A percentile compares a stretch with the other conserved stretches of the same genome.
Conservation (phyloP, 192 early-diverging fungal species). For the Gryganskiella cystojenkinii region DNA sequence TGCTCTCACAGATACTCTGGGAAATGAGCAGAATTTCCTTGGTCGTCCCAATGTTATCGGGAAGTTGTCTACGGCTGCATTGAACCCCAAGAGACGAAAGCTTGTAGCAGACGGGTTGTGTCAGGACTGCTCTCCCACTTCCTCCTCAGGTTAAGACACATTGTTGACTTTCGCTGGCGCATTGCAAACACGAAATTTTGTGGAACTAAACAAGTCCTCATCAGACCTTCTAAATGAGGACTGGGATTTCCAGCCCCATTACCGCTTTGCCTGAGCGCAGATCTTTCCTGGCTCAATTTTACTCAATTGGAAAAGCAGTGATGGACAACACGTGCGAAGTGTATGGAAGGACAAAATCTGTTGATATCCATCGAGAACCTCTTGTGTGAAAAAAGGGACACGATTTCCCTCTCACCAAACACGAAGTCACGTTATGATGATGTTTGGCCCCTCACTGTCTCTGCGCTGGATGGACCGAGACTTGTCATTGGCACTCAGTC, state of each 20-base stretch:
- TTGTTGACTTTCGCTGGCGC: constrained; percentile 13
- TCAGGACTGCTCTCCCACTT: constrained; percentile 7
- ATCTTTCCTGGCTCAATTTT: constrained; percentile 36
- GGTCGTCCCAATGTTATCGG: constrained; percentile 2
- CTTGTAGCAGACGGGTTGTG: constrained; percentile 1
- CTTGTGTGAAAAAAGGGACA: constrained; percentile 21
- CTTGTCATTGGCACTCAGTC: constrained; percentile 46
- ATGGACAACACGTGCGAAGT: constrained; percentile 46
- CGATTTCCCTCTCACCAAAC: constrained; percentile 26
- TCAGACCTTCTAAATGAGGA: constrained; percentile 31
- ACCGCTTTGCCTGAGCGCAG: constrained; percentile 21
- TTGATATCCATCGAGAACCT: constrained; percentile 41
- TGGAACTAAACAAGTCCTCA: neutral
- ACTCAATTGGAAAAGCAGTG: constrained; percentile 23
- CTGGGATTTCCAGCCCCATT: constrained; percentile 32
- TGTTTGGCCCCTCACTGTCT: constrained; percentile 33
- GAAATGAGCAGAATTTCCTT: constrained; percentile 12
- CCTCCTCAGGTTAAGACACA: constrained; percentile 7
- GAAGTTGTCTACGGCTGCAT: neutral
- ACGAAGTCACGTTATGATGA: constrained; percentile 24
- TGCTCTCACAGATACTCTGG: constrained; percentile 3
- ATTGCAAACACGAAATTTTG: constrained; percentile 10
- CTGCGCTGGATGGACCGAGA: constrained; percentile 15
- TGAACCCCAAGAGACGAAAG: constrained; percentile 2
- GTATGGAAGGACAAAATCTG: constrained; percentile 33